phyloP scores from a whole-genome alignment of 1,139 yeast species.

The Debaryomycetaceae sp. region DNA sequence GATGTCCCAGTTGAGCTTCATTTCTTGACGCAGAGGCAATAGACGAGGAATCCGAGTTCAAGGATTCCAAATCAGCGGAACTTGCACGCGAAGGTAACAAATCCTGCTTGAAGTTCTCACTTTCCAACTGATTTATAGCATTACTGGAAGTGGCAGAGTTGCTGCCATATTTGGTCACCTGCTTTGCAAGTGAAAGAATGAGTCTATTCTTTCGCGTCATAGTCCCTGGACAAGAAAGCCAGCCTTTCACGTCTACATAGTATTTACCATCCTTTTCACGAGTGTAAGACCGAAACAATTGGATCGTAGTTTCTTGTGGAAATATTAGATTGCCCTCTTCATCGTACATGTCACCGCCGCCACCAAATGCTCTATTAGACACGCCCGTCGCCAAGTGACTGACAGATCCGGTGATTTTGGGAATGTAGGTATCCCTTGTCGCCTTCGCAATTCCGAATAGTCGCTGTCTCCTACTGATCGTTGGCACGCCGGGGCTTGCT shows the following conservation, averaged over 20 bases:
- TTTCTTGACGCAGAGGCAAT: slow-evolving; percentile 6
- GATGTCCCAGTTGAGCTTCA: slow-evolving; percentile 1
- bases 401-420: slow-evolving; percentile 46
- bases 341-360: slow-evolving; percentile 24
- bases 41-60: slow-evolving; percentile 11
- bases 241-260: slow-evolving; percentile 68
- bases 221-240: slow-evolving; percentile 68
- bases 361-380: slow-evolving; percentile 33
- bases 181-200: slow-evolving; percentile 65
- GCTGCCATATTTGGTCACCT: slow-evolving; percentile 50
- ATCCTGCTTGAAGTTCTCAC: slow-evolving; percentile 29
- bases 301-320: slow-evolving; percentile 37
- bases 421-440: slow-evolving; percentile 58
- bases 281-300: slow-evolving; percentile 65
- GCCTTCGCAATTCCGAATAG: slow-evolving; percentile 49
- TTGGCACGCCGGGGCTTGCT: slow-evolving; percentile 1
- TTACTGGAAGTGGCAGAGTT: slow-evolving; percentile 16
- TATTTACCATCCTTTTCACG: slow-evolving; percentile 33
- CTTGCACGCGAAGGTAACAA: slow-evolving; percentile 12
- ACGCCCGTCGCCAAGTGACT: slow-evolving; percentile 49
- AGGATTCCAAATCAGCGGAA: slow-evolving; percentile 15
- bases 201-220: slow-evolving; percentile 69
- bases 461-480: slow-evolving; percentile 29
- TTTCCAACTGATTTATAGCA: slow-evolving; percentile 30
- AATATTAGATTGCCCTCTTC: slow-evolving; percentile 30